Conservation (phyloP, 2,329 filamentous ascomycete genomes). For the Sporothrix brunneoviolacea region DNA sequence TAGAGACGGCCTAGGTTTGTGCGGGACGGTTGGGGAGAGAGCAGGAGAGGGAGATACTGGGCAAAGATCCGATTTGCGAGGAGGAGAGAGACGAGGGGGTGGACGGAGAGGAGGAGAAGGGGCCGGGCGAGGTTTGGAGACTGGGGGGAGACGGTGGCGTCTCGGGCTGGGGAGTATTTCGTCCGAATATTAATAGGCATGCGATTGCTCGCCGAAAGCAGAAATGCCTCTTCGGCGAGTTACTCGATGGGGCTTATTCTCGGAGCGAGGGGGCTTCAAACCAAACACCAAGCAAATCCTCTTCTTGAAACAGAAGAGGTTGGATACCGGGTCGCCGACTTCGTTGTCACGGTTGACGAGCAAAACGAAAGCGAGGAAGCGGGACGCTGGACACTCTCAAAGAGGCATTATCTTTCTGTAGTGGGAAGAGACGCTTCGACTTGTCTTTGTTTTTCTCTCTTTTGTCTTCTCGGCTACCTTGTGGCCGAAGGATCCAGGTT, state of each 20-base stretch:
- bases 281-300: slow-evolving; percentile 23
- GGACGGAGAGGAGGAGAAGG: not conserved
- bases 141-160: not conserved
- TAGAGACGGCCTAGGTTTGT: not conserved
- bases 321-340: not conserved
- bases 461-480: not conserved
- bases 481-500: not conserved
- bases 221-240: slow-evolving; percentile 45
- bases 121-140: slow-evolving; percentile 6
- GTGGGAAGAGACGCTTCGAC: not conserved
- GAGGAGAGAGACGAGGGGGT: slow-evolving; percentile 10
- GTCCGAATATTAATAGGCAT: slow-evolving; percentile 94
- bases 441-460: slow-evolving; percentile 1
- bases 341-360: not conserved
- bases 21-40: not conserved
- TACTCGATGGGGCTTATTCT: slow-evolving; percentile 99
- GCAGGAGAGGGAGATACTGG: not conserved
- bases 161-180: slow-evolving; percentile 59
- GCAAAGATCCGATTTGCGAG: not conserved
- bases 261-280: slow-evolving; percentile 73
- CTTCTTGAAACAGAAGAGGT: not conserved
- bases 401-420: not conserved
- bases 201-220: slow-evolving; percentile 68
- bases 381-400: slow-evolving; percentile 17
- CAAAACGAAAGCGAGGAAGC: too few relatives aligned